Percentiles rank a stretch among this genome's conserved stretches.
Conservation (phyloP, 1,139 yeast species). For the Yueomyces sp. region DNA sequence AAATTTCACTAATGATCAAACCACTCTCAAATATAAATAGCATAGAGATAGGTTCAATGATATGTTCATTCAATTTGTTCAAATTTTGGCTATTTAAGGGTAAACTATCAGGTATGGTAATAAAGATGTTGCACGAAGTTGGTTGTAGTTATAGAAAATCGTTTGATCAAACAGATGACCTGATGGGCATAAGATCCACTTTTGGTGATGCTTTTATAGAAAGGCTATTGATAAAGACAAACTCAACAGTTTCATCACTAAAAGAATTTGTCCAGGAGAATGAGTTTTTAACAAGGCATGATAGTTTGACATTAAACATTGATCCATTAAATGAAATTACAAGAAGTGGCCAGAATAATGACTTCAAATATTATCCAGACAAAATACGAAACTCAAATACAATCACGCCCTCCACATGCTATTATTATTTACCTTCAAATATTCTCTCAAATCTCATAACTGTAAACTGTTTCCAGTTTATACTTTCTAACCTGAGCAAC, state of each 20-base stretch:
- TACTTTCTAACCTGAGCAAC: constrained; percentile 7
- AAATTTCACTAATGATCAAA: constrained; percentile 8
- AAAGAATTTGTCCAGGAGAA: background rate
- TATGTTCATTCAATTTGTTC: constrained; percentile 17
- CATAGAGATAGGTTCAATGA: constrained; percentile 20
- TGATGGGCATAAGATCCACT: background rate
- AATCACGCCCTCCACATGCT: constrained; percentile 6
- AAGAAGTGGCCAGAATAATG: background rate
- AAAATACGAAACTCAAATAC: too few relatives aligned
- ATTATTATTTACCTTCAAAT: constrained; percentile 9
- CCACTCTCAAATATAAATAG: constrained; percentile 1
- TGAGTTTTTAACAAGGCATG: background rate
- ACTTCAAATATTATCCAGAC: too few relatives aligned
- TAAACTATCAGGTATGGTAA: constrained; percentile 4
- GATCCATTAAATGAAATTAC: background rate
- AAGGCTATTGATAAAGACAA: background rate
- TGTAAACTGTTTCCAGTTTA: constrained; percentile 8
- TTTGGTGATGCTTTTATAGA: background rate
- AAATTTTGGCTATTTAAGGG: constrained; percentile 8
- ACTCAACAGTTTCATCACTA: constrained; percentile 1
- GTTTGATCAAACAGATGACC: background rate
- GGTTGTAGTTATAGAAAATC: constrained; percentile 4
- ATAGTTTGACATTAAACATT: background rate
- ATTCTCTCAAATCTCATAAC: constrained; percentile 11
- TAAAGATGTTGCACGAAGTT: constrained; percentile 3